Evolutionary conservation across 208 protist genomes (phyloP), one percentile per base, ranked within the genome.

Genomic region (Trypanosomatidae sp.): DNA sequence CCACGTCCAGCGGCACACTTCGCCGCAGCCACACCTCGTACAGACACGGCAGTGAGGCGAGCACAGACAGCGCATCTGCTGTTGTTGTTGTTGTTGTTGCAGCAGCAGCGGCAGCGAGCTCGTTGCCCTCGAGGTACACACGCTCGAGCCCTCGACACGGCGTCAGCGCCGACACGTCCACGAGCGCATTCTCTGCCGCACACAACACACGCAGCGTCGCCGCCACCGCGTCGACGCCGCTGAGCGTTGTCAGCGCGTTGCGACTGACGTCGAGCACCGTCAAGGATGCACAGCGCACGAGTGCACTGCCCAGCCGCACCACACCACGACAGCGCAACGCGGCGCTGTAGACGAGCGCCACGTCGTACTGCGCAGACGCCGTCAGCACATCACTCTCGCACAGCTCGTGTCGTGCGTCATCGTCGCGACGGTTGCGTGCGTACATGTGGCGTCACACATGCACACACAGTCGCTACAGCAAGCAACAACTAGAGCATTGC

Each of bases 331-430:
- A 25, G 6, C 35, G 33, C 11, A 93, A 42, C 8, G 28, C 40
- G 2, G 62, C 51, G 19, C 59, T 27, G 26, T 54, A 71, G 5
- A 88, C 48, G 6, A 84, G 22, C 13, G 61, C 54, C 0, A 66
- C 49, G 43, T 90, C 80, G 47, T 89, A 88, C 61, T 93, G 80
- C 20, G 65, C 56, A 0, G 76, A 64, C 6, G 51, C 38, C 4
- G 32, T 43, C 15, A 71, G 49, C 6, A 88, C 43, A 8, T 58
- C 41, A 1, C 53, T 21, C 42, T 46, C 23, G 8, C 26, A 15
- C 15, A 46, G n/a, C n/a, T 35, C 30, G n/a, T 35, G n/a, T n/a
- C n/a, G 30, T n/a, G 11, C 11, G 11, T 35, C 30, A 35, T 35
- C 30, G 30, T 35, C n/a, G 30, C n/a, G 30, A 35, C n/a, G n/a